Evolutionary conservation across 306 rosid species (phyloP).

Genomic region (Glycyrrhiza uralensis): DNA sequence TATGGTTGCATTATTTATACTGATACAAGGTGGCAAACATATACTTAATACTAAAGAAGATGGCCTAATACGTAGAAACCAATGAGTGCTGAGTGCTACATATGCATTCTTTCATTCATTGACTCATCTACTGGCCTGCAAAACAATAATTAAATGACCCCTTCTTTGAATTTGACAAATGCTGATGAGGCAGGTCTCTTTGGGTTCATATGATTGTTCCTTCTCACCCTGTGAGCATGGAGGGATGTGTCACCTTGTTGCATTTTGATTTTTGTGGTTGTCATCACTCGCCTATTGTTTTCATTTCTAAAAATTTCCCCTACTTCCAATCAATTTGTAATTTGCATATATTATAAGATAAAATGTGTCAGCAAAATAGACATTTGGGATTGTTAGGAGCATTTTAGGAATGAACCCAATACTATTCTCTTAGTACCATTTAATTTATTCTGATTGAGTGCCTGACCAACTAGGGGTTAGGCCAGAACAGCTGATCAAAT

Average conservation of each 20-base stretch:
- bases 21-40: constrained; percentile 19
- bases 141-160: constrained; percentile 34
- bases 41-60: not conserved
- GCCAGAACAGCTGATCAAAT: constrained; percentile 22
- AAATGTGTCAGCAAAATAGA: constrained; percentile 10
- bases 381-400: constrained; percentile 12
- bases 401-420: constrained; percentile 21
- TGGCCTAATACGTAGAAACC: constrained; percentile 39
- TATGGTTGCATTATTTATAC: constrained; percentile 18
- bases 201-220: constrained; percentile 33
- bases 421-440: constrained; percentile 16
- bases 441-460: constrained; percentile 28
- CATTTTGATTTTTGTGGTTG: constrained; percentile 24
- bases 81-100: constrained; percentile 35
- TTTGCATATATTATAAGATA: not conserved
- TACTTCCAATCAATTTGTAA: not conserved
- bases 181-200: constrained; percentile 35
- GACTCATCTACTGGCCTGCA: constrained; percentile 34
- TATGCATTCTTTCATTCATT: constrained; percentile 28
- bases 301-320: not conserved
- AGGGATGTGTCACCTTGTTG: constrained; percentile 23
- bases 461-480: constrained; percentile 21
- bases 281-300: constrained; percentile 24
- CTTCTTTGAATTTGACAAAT: constrained; percentile 1
- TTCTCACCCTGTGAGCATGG: constrained; percentile 20